Percentiles rank a stretch among this genome's conserved stretches.
phyloP scores from a whole-genome alignment of 495 filamentous ascomycete species.

The Lineolata rhizophorae region DNA sequence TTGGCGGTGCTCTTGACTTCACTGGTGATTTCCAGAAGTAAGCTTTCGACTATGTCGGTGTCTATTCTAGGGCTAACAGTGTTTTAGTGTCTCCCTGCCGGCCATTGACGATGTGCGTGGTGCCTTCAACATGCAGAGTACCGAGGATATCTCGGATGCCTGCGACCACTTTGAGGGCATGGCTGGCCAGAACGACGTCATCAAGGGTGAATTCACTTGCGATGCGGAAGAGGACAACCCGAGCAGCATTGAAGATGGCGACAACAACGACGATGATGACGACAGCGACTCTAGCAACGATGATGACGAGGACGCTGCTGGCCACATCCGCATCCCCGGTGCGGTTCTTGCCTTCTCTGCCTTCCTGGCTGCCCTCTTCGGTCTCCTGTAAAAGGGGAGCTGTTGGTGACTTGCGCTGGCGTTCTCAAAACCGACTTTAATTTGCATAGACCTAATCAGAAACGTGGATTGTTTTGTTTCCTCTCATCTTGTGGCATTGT shows the following conservation, averaged over 20 bases:
- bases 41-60: conserved; percentile 18
- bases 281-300: conserved; percentile 11
- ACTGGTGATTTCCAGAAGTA: conserved; percentile 67
- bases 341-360: conserved; percentile 12
- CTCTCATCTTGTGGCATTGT: too few species aligned
- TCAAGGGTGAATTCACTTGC: conserved; percentile 25
- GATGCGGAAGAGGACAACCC: conserved; percentile 13
- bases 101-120: conserved; percentile 53
- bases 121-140: conserved; percentile 67
- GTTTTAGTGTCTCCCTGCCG: conserved; percentile 42
- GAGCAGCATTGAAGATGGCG: conserved; percentile 9
- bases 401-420: conserved; percentile 8
- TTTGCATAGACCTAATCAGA: conserved; percentile 13
- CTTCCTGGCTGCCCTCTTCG: conserved; percentile 18
- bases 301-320: too few species aligned
- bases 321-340: conserved; percentile 10
- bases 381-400: conserved; percentile 13
- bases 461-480: conserved; percentile 2
- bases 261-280: conserved; percentile 4
- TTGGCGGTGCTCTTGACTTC: conserved; percentile 76
- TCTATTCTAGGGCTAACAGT: conserved; percentile 5
- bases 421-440: conserved; percentile 6
- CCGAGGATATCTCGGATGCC: conserved; percentile 19
- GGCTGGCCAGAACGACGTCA: conserved; percentile 19
- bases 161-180: conserved; percentile 28